Evolutionary conservation across 2,329 filamentous ascomycete genomes (phyloP).

Genomic region (Fusarium sp.): DNA sequence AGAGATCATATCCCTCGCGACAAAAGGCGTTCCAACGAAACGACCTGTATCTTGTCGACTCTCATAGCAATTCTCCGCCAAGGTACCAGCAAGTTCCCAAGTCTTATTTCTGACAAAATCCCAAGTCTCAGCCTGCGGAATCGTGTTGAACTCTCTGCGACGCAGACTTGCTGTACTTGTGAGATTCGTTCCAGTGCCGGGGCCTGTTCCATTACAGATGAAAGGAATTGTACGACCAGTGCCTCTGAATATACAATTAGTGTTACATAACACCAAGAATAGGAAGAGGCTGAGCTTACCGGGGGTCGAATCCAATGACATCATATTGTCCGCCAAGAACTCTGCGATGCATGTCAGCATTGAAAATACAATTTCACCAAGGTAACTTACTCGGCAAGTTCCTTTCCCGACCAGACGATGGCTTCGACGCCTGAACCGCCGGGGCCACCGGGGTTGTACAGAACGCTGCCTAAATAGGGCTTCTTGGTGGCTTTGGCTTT

Average conservation of each 20-base stretch:
- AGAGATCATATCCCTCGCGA: conserved; percentile 51
- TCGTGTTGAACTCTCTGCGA: not conserved
- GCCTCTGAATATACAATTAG: not conserved
- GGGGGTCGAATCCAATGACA: conserved; percentile 15
- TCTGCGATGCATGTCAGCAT: not conserved
- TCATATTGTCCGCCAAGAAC: conserved; percentile 23
- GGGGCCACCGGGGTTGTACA: conserved; percentile 53
- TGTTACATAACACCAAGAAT: not conserved
- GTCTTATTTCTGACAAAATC: not conserved
- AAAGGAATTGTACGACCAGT: conserved; percentile 14
- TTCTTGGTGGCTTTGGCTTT: conserved; percentile 44
- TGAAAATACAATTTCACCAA: fast-evolving
- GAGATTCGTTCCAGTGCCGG: not conserved
- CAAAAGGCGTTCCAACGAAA: conserved; percentile 43
- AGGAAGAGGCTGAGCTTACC: not conserved
- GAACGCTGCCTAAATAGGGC: conserved; percentile 49
- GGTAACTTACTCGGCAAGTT: not conserved
- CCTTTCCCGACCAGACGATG: fast-evolving
- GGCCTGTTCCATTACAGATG: not conserved
- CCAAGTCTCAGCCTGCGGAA: not conserved
- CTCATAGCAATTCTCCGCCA: conserved; percentile 31
- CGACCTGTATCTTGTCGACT: conserved; percentile 36
- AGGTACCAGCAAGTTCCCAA: fast-evolving
- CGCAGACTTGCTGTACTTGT: not conserved
- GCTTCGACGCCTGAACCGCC: conserved; percentile 33